Evolutionary conservation across 495 filamentous ascomycete genomes (phyloP).

Genomic region (Mytilinidion resinicola): DNA sequence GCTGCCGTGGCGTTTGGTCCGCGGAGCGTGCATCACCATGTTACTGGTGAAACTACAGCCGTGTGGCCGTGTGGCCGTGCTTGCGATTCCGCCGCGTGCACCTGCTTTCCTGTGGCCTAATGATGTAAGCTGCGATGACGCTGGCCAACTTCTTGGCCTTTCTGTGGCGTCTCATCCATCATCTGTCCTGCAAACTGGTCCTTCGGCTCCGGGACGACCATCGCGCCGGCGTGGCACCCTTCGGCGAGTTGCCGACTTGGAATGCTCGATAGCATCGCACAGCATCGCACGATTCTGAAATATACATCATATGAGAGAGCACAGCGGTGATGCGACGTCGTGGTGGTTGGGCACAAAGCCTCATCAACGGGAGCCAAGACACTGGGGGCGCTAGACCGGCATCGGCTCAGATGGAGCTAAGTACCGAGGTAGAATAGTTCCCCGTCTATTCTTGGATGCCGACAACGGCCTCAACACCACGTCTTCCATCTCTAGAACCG

Average conservation of each 20-base stretch:
- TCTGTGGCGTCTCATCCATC: background rate
- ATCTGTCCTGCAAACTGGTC: background rate
- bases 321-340: background rate
- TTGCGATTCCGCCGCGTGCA: background rate
- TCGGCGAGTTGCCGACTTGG: background rate
- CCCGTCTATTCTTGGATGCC: background rate
- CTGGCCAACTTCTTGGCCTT: background rate
- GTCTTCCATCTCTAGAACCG: background rate
- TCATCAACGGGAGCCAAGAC: background rate
- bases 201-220: background rate
- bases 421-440: background rate
- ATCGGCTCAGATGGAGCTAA: background rate
- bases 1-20: background rate
- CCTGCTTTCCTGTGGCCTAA: background rate
- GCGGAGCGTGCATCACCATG: background rate
- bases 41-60: background rate
- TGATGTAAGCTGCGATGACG: constrained; percentile 1
- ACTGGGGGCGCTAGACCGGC: background rate
- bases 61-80: background rate
- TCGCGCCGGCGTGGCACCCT: background rate
- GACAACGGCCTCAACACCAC: background rate
- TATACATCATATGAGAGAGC: background rate
- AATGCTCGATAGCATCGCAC: background rate
- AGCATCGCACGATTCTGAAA: background rate
- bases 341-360: too few relatives aligned